Evolutionary conservation across 2,329 filamentous ascomycete species (phyloP).

Genomic region (Botrytis fragariae): DNA sequence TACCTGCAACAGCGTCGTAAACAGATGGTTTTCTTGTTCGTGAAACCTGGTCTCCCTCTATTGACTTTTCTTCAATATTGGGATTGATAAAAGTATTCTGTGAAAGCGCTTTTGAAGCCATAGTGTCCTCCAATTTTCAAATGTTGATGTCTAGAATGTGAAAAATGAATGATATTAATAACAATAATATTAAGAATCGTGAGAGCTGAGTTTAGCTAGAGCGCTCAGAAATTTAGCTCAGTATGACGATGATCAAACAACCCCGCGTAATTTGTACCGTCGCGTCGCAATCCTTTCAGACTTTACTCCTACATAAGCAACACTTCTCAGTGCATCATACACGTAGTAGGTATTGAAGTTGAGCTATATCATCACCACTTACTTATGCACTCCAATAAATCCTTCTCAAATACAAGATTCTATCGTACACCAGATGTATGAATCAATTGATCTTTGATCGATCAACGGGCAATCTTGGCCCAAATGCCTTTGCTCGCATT

Average conservation of each 20-base stretch:
- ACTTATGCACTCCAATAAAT: neutral
- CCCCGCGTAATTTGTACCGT: constrained; percentile 9
- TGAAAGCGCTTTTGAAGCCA: constrained; percentile 34
- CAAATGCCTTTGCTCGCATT: constrained; percentile 61
- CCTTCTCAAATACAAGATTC: neutral
- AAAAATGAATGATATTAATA: neutral
- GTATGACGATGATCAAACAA: neutral
- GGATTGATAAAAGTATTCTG: constrained; percentile 26
- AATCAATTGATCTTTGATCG: constrained; percentile 74
- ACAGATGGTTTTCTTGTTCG: constrained; percentile 50
- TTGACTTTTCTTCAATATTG: constrained; percentile 21
- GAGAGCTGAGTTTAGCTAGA: neutral
- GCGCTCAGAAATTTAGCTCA: constrained; percentile 11
- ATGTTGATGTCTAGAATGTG: constrained; percentile 9
- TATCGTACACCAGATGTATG: constrained; percentile 56
- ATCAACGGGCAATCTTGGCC: constrained; percentile 65
- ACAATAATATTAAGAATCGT: neutral
- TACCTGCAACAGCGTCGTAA: constrained; percentile 73
- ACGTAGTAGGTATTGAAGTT: neutral
- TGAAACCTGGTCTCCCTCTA: constrained; percentile 21
- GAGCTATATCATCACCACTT: neutral
- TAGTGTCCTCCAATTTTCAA: constrained; percentile 16
- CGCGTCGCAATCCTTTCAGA: constrained; percentile 1
- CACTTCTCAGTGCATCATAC: neutral
- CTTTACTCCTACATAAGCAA: neutral